Percentiles rank a stretch among this genome's conserved stretches.
Conservation (phyloP, 2,329 filamentous ascomycete genomes). For the Achaetomium macrosporum region DNA sequence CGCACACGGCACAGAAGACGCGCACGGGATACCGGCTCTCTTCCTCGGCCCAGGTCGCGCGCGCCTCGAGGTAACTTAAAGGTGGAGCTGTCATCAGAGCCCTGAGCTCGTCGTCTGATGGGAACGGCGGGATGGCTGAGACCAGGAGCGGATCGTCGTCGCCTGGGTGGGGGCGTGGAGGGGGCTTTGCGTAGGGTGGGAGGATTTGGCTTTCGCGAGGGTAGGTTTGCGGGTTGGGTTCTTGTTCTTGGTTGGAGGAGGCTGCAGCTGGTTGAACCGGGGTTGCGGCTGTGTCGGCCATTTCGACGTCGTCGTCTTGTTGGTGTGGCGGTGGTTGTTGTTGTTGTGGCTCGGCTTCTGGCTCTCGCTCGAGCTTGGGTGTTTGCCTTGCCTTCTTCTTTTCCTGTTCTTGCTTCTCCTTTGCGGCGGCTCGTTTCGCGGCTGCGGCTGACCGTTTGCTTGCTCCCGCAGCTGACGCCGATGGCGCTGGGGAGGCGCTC, state of each 20-base stretch:
- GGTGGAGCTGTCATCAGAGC: conserved; percentile 58
- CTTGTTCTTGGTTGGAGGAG: not conserved
- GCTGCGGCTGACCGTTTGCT: conserved; percentile 23
- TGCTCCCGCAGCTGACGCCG: conserved; percentile 4
- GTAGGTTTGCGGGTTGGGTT: conserved; percentile 17
- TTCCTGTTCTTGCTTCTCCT: conserved; percentile 15
- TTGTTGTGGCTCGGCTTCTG: conserved; percentile 25
- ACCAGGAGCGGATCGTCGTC: conserved; percentile 55
- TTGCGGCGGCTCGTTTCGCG: conserved; percentile 18
- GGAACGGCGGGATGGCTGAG: conserved; percentile 52
- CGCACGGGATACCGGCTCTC: conserved; percentile 48
- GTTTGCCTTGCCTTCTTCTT: conserved; percentile 9
- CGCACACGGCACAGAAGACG: conserved; percentile 71
- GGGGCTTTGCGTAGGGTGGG: conserved; percentile 29
- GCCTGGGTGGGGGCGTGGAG: conserved; percentile 38
- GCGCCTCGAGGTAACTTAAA: conserved; percentile 61
- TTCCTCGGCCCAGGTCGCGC: conserved; percentile 39
- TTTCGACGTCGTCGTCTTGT: conserved; percentile 28
- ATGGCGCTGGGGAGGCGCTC: conserved; percentile 21
- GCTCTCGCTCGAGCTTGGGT: conserved; percentile 4
- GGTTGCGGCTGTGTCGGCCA: conserved; percentile 33
- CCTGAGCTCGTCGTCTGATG: conserved; percentile 56
- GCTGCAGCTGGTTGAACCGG: conserved; percentile 16
- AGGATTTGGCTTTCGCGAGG: conserved; percentile 32
- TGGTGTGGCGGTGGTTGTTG: conserved; percentile 7